Base-by-base conservation (phyloP, 2,329 filamentous ascomycete species). In the Botrytis cinerea region DNA sequence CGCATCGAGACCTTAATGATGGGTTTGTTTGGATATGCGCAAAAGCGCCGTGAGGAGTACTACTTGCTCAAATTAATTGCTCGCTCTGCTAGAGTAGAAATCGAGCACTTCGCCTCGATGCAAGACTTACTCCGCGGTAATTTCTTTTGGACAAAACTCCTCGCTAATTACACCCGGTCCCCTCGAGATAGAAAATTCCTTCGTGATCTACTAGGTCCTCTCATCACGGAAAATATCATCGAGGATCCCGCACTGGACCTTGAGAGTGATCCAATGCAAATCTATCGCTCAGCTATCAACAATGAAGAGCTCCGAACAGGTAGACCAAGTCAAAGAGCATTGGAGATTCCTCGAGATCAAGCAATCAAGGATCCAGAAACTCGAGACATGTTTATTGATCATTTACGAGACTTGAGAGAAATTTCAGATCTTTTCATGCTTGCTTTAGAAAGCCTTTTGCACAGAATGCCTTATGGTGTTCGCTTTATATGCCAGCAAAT, bases 321-420 rank as follows among this genome's bases (percentile, higher is more conserved):
- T 7, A 90, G 90, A 76, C 90, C 93, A 32, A 97, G 95, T 81
- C 89, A 88, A 68, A 89, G 96, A 75, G 92, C 91, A 48, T 89
- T 93, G 22, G 94, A 98, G 77, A 91, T 99, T 48, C 92, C 94
- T 0, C 90, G 95, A 75, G 96, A 99, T 81, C 87, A 97, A 78
- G 96, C 96, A n/a, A 98, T 99, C 81, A 92, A 95, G 78, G 96
- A 99, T 80, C 92, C 92, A 0, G 96, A 99, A 82, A 98, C 96
- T 1, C 90, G 95, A 78, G 91, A 92, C 74, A 91, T 95, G 40
- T 99, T 99, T 81, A 97, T 99, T 73, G 92, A 96, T 79, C 94
- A 99, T 80, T 87, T 99, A 62, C 93, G 97, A 78, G 95, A 98
- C 80, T 89, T 99, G 71, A 89, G 96, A 70, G 96, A 98, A 81